Evolutionary conservation across 73 alveolate species (phyloP).

Genomic region (Paramecium biaurelia): DNA sequence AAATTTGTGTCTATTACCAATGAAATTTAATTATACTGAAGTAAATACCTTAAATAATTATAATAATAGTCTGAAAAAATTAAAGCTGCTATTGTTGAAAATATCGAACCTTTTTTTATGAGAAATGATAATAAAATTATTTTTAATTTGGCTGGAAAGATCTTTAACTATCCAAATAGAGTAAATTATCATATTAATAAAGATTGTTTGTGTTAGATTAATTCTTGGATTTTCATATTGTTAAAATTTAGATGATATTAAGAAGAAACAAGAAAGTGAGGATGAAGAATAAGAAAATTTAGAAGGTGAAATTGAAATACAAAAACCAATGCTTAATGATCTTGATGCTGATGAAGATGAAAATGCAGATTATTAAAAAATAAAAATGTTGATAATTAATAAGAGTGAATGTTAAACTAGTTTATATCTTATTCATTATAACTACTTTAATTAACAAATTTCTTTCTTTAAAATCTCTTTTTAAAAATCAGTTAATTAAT

Average conservation of each 20-base stretch:
- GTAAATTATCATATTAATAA: neutral
- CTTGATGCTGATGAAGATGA: conserved; percentile 34
- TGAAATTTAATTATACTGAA: conserved; percentile 40
- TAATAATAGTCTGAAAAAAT: conserved; percentile 16
- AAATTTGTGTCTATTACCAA: neutral
- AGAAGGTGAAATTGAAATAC: neutral
- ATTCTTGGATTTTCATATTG: conserved; percentile 16
- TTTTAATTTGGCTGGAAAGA: conserved; percentile 26
- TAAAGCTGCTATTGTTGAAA: conserved; percentile 22
- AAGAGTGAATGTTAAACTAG: neutral
- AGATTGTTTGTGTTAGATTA: conserved; percentile 35
- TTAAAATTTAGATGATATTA: neutral
- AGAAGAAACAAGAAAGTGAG: neutral
- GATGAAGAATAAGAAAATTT: neutral
- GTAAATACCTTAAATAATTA: neutral
- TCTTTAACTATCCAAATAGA: conserved; percentile 38
- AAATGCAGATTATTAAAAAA: neutral
- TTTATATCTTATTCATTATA: neutral
- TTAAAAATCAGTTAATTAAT: neutral
- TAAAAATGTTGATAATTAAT: neutral
- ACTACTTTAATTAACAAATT: neutral
- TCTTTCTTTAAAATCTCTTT: neutral
- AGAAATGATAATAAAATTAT: conserved; percentile 23
- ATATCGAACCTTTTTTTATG: conserved; percentile 38
- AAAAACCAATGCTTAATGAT: conserved; percentile 18